phyloP scores from a whole-genome alignment of 163 green algal species.

The Chlamydomonas reinhardtii region DNA sequence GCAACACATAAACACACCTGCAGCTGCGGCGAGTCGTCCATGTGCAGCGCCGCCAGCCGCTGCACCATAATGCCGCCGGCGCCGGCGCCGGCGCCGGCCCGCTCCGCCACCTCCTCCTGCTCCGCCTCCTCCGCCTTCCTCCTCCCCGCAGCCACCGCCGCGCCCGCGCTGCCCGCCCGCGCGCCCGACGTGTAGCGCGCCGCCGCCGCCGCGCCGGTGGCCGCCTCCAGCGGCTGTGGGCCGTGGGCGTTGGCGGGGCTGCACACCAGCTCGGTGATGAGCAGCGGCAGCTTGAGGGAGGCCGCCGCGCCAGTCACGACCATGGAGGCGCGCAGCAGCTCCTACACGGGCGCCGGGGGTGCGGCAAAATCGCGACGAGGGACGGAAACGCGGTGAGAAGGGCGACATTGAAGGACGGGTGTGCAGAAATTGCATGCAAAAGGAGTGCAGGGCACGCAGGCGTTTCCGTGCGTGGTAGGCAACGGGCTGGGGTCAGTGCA shows the following conservation, averaged over 20 bases:
- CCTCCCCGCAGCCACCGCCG: neutral
- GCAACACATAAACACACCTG: constrained; percentile 16
- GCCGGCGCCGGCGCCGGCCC: neutral
- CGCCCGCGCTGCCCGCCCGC: too few species aligned
- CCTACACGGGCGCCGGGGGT: too few species aligned
- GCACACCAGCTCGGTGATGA: constrained; percentile 63
- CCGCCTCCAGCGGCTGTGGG: constrained; percentile 6
- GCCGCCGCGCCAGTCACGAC: constrained; percentile 43
- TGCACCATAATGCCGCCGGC: neutral
- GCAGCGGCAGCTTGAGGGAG: constrained; percentile 57
- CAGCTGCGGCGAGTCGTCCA: constrained; percentile 11
- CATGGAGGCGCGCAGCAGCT: constrained; percentile 66
- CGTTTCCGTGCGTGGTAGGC: too few species aligned
- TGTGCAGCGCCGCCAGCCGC: constrained; percentile 20
- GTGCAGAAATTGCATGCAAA: too few species aligned
- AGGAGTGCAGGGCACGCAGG: too few species aligned
- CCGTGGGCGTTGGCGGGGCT: constrained; percentile 31
- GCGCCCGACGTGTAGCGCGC: neutral
- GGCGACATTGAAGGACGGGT: too few species aligned
- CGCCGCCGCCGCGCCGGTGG: neutral
- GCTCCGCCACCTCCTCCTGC: too few species aligned
- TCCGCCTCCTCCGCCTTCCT: too few species aligned
- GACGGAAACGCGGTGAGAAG: too few species aligned
- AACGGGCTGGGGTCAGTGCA: too few species aligned
- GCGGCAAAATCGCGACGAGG: too few species aligned